Percentiles rank a stretch among this genome's conserved stretches.
Conservation (phyloP, 148 eudicot species). For the Arbutus unedo region DNA sequence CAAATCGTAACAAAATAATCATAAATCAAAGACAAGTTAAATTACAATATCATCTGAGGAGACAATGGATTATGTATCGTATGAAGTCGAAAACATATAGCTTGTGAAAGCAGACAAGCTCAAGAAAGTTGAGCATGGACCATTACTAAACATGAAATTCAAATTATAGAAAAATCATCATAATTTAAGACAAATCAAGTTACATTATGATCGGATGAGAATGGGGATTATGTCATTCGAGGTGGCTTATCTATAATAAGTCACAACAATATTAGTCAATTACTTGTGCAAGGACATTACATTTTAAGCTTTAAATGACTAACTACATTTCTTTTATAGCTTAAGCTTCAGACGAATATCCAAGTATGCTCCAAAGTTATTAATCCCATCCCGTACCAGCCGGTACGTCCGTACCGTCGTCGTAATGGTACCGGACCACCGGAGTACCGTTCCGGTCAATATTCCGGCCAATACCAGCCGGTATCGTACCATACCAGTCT, state of each 20-base stretch:
- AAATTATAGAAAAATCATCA: neutral
- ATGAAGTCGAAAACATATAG: no score
- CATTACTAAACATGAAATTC: neutral
- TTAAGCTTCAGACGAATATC: neutral
- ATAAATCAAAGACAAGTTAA: neutral
- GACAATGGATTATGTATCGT: neutral
- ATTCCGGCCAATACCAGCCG: no score
- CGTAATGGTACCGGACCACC: no score
- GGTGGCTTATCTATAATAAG: neutral
- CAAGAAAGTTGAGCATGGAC: neutral
- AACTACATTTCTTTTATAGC: neutral
- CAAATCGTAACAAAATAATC: neutral
- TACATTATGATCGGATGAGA: neutral
- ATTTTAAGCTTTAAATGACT: neutral
- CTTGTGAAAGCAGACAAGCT: neutral
- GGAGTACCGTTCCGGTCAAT: no score
- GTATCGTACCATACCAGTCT: no score
- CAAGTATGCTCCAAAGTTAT: no score
- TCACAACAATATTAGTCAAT: neutral
- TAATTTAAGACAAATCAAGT: neutral
- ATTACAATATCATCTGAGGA: neutral
- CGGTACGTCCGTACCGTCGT: no score
- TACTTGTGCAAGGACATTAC: neutral
- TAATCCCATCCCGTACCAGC: no score
- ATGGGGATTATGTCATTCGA: neutral